phyloP scores from a whole-genome alignment of 176 grass and related monocot species.

The Paspalum vaginatum region DNA sequence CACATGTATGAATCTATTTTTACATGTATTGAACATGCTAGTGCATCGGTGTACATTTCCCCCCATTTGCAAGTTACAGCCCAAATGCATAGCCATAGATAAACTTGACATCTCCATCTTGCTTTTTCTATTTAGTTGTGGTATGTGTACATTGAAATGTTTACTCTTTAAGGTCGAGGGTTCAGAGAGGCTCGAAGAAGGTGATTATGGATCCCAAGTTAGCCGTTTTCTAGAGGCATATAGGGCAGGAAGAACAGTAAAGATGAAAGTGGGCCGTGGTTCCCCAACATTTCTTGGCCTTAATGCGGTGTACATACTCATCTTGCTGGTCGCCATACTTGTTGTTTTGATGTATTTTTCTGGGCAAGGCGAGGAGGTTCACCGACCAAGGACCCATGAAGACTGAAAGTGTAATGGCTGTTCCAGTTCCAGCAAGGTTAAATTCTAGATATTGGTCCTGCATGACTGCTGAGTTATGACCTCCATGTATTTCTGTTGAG shows the following conservation, averaged over 20 bases:
- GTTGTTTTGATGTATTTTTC: slow-evolving; percentile 59
- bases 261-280: slow-evolving; percentile 50
- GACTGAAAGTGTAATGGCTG: slow-evolving; percentile 28
- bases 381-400: slow-evolving; percentile 41
- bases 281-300: slow-evolving; percentile 50
- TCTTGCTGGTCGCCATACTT: slow-evolving; percentile 54
- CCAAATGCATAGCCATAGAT: not conserved
- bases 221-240: slow-evolving; percentile 78
- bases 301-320: slow-evolving; percentile 56
- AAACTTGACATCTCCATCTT: slow-evolving; percentile 9
- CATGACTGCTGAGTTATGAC: not conserved
- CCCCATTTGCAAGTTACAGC: not conserved
- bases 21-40: not conserved
- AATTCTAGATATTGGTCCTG: not conserved
- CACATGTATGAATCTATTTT: not conserved
- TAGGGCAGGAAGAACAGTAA: slow-evolving; percentile 70
- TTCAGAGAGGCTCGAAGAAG: slow-evolving; percentile 63
- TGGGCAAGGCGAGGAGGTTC: slow-evolving; percentile 53
- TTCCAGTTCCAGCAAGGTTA: not conserved
- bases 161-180: slow-evolving; percentile 64
- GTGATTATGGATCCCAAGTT: slow-evolving; percentile 75
- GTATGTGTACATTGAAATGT: not conserved
- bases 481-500: not conserved
- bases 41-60: not conserved
- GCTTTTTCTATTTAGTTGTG: slow-evolving; percentile 17